phyloP scores from a whole-genome alignment of 768 basidiomycete species.

The Suillus occidentalis region DNA sequence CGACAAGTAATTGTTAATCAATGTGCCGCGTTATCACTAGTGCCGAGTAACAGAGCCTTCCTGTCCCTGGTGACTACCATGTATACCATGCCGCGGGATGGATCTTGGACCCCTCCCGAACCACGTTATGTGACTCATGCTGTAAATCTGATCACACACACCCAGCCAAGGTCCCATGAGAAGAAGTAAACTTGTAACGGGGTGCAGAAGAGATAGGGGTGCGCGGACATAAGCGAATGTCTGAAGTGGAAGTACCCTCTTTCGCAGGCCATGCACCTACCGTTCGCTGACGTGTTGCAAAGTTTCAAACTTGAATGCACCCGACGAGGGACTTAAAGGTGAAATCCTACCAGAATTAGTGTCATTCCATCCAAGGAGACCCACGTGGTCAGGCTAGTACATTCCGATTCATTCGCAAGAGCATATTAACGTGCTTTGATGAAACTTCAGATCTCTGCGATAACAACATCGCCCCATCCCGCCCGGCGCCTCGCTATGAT shows the following conservation, averaged over 20 bases:
- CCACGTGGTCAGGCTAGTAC: background rate
- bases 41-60: background rate
- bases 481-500: background rate
- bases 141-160: background rate
- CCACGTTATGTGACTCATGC: background rate
- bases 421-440: too few relatives aligned
- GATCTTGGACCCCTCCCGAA: background rate
- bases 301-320: background rate
- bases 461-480: background rate
- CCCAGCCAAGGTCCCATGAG: background rate
- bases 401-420: background rate
- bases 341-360: background rate
- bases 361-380: background rate
- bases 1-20: background rate
- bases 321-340: background rate
- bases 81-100: background rate
- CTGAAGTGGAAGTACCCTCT: background rate
- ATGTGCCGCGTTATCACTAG: background rate
- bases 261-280: background rate
- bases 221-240: background rate
- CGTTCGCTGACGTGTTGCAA: background rate
- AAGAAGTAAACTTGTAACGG: background rate
- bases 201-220: background rate
- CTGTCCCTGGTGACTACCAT: slow-evolving; percentile 1
- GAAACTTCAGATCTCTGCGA: background rate